Percentiles rank a stretch among this genome's conserved stretches.
phyloP scores from a whole-genome alignment of 768 basidiomycete genomes.

The Termitomyces sp. region DNA sequence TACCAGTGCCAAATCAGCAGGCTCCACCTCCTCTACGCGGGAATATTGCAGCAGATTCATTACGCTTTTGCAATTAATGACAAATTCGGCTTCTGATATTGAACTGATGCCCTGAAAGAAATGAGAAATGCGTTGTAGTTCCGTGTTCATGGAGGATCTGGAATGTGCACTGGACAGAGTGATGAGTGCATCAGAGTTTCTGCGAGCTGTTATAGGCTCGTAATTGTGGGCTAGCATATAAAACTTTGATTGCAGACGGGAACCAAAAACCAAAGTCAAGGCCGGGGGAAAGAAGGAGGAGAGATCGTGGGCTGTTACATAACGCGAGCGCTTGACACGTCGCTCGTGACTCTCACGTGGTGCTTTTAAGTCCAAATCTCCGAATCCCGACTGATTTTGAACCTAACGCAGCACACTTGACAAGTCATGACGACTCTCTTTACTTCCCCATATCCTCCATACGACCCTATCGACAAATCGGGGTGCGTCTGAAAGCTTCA shows the following conservation, averaged over 20 bases:
- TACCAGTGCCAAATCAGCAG: constrained; percentile 7
- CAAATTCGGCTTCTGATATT: constrained; percentile 18
- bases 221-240: neutral
- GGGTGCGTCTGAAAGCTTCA: constrained; percentile 38
- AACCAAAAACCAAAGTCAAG: neutral
- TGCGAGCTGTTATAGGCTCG: neutral
- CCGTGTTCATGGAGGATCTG: neutral
- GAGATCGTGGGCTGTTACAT: no score
- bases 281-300: neutral
- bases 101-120: constrained; percentile 6
- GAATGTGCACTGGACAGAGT: neutral
- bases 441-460: constrained; percentile 59
- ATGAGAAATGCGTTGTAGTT: constrained; percentile 11
- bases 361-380: no score
- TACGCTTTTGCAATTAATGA: constrained; percentile 14
- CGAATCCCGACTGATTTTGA: no score
- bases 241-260: neutral
- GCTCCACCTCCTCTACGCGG: neutral
- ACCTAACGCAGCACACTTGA: neutral
- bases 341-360: constrained; percentile 7
- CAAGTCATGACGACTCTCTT: constrained; percentile 24
- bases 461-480: constrained; percentile 67
- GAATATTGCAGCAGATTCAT: constrained; percentile 12
- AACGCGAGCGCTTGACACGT: no score
- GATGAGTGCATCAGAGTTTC: neutral